phyloP scores from a whole-genome alignment of 371 early-diverging fungal genomes.

The Coemansia sp. region DNA sequence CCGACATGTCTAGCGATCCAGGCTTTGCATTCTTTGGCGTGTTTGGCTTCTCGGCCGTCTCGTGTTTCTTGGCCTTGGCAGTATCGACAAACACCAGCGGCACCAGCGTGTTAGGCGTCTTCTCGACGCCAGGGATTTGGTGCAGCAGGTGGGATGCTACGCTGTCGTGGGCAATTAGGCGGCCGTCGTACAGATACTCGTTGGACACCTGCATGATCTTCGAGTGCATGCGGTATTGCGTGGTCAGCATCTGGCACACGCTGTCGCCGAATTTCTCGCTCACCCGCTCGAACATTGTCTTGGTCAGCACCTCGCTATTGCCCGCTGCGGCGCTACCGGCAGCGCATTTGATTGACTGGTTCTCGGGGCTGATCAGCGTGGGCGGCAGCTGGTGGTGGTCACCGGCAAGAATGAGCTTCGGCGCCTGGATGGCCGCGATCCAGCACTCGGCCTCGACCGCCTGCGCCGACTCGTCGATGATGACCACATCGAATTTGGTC shows the following conservation, averaged over 20 bases:
- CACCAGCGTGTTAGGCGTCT: slow-evolving; percentile 14
- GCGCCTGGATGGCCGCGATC: slow-evolving; percentile 80
- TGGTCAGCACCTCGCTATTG: slow-evolving; percentile 42
- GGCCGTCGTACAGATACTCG: slow-evolving; percentile 59
- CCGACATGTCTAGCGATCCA: not conserved
- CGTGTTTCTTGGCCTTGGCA: slow-evolving; percentile 51
- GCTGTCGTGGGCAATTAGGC: slow-evolving; percentile 66
- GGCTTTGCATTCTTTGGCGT: no score
- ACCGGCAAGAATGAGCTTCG: slow-evolving; percentile 87
- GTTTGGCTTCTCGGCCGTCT: not conserved
- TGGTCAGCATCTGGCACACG: slow-evolving; percentile 68
- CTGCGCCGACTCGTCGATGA: slow-evolving; percentile 96
- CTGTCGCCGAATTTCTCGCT: slow-evolving; percentile 57
- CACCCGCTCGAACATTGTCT: slow-evolving; percentile 75
- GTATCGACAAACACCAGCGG: slow-evolving; percentile 73
- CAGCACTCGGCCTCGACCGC: slow-evolving; percentile 89
- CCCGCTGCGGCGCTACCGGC: not conserved
- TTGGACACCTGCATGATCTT: slow-evolving; percentile 81
- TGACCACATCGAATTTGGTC: slow-evolving; percentile 79
- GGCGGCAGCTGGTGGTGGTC: slow-evolving; percentile 85
- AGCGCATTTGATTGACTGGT: slow-evolving; percentile 6
- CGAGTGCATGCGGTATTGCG: slow-evolving; percentile 90
- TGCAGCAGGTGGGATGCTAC: slow-evolving; percentile 66
- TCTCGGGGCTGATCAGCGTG: slow-evolving; percentile 4
- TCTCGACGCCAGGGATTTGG: slow-evolving; percentile 62